Evolutionary conservation across 768 basidiomycete genomes (phyloP).

Genomic region (Epithele typhae): DNA sequence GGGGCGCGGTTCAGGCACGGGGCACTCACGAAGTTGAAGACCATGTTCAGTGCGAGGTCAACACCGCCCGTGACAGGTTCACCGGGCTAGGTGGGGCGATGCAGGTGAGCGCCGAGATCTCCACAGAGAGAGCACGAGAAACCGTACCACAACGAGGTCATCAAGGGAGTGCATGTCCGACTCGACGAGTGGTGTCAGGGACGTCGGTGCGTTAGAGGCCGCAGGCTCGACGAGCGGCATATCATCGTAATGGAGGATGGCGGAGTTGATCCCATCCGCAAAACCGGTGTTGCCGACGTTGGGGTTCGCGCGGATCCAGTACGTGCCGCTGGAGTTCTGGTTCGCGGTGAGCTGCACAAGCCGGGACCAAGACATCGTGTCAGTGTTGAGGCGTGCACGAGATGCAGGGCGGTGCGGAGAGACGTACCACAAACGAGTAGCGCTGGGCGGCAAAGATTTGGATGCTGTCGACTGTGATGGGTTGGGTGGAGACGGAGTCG

Average conservation of each 20-base stretch:
- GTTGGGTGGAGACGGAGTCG: constrained; percentile 39
- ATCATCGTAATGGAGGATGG: constrained; percentile 47
- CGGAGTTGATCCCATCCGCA: constrained; percentile 39
- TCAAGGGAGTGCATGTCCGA: constrained; percentile 38
- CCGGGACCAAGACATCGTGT: neutral
- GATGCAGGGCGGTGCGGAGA: too few relatives aligned
- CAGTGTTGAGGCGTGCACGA: neutral
- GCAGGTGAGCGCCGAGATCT: too few relatives aligned
- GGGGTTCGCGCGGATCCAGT: constrained; percentile 49
- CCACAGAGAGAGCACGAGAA: too few relatives aligned
- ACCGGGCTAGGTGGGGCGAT: constrained; percentile 22
- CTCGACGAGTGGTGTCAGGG: constrained; percentile 38
- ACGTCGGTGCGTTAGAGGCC: constrained; percentile 24
- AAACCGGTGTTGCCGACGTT: constrained; percentile 30
- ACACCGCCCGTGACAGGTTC: constrained; percentile 15
- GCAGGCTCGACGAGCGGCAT: constrained; percentile 41
- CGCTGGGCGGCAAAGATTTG: constrained; percentile 48
- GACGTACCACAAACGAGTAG: constrained; percentile 40
- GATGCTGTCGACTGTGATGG: constrained; percentile 37
- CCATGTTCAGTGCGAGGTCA: constrained; percentile 19
- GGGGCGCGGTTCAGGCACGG: too few relatives aligned
- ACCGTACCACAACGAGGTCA: too few relatives aligned
- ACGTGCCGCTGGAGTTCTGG: constrained; percentile 25
- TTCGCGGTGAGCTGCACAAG: neutral
- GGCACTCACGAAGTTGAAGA: constrained; percentile 13